Evolutionary conservation across 108 stramenopile genomes (phyloP).

Genomic region (Aurantiochytrium sp.): DNA sequence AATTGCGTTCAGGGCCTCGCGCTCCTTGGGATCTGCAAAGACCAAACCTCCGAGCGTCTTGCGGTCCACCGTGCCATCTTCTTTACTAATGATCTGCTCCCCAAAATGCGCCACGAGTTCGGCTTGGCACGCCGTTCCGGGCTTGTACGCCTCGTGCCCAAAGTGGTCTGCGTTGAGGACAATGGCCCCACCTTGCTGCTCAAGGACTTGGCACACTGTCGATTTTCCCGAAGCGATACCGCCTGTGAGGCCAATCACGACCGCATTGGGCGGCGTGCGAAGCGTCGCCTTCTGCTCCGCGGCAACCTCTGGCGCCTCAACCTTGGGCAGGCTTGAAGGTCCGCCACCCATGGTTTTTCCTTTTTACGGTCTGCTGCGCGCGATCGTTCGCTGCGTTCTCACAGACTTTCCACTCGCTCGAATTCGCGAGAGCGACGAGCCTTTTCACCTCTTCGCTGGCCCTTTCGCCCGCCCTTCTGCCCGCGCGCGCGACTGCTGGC

Average conservation of each 20-base stretch:
- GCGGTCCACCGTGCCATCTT: slow-evolving; percentile 8
- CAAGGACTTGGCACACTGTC: neutral
- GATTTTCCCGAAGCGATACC: neutral
- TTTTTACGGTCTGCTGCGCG: too few species aligned
- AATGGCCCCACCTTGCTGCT: neutral
- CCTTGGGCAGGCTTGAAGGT: neutral
- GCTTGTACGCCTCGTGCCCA: slow-evolving; percentile 10
- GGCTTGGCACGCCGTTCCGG: neutral
- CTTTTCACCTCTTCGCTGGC: too few species aligned
- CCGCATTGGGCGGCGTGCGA: neutral
- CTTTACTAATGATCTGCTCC: neutral
- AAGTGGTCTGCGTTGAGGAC: slow-evolving; percentile 2
- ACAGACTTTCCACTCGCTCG: too few species aligned
- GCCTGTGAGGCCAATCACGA: neutral
- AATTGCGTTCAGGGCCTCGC: neutral
- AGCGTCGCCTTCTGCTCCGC: neutral
- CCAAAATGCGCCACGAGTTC: neutral
- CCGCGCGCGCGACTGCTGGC: too few species aligned
- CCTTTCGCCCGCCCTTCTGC: too few species aligned
- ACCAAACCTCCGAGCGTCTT: neutral
- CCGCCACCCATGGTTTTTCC: neutral
- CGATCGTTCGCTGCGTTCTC: too few species aligned
- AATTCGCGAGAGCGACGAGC: too few species aligned
- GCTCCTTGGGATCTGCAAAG: neutral
- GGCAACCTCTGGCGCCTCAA: neutral